Evolutionary conservation across 2,329 filamentous ascomycete species (phyloP).

Genomic region (Calonectria leucothoes): DNA sequence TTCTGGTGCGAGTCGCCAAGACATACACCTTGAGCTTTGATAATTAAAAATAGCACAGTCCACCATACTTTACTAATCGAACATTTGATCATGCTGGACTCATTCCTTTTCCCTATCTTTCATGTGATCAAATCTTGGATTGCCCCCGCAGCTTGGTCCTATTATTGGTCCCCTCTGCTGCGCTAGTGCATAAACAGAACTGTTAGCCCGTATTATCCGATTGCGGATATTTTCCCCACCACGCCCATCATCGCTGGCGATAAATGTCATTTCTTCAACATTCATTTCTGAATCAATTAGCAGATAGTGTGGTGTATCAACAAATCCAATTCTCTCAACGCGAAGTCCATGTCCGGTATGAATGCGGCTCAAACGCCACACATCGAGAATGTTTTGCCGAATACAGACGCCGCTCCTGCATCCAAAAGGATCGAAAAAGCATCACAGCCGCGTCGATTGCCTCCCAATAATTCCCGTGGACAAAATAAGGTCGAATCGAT

Average conservation of each 20-base stretch:
- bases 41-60: neutral
- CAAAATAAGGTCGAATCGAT: neutral
- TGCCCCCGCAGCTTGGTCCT: neutral
- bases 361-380: neutral
- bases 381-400: neutral
- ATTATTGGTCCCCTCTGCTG: neutral
- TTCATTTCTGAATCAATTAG: neutral
- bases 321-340: neutral
- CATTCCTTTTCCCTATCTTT: neutral
- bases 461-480: neutral
- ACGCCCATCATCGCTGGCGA: neutral
- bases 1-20: neutral
- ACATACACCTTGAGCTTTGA: neutral
- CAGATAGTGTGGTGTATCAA: neutral
- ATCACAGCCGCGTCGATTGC: neutral
- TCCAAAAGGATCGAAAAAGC: neutral
- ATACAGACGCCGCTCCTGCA: neutral
- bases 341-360: neutral
- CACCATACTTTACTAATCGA: neutral
- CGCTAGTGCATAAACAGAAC: constrained; percentile 10
- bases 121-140: neutral
- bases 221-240: constrained; percentile 6
- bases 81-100: neutral
- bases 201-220: constrained; percentile 5
- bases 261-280: neutral